Conservation (phyloP, 2,329 filamentous ascomycete genomes). For the Fusarium ambrosium region DNA sequence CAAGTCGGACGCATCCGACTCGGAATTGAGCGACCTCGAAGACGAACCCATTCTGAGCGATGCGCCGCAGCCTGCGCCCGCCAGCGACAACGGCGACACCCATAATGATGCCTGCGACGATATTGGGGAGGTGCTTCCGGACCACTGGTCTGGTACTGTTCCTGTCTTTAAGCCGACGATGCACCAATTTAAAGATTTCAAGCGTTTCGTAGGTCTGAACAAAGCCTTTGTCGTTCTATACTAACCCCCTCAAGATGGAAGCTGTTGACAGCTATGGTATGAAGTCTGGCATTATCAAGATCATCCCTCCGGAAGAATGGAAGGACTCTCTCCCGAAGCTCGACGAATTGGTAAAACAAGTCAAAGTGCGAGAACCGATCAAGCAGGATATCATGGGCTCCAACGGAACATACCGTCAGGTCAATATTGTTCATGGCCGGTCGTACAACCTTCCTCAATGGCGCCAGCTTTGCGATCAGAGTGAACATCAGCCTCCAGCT, state of each 20-base stretch:
- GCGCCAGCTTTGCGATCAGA: slow-evolving; percentile 93
- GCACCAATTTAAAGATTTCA: slow-evolving; percentile 94
- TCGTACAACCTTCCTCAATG: slow-evolving; percentile 98
- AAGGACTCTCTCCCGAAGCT: slow-evolving; percentile 82
- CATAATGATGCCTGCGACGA: slow-evolving; percentile 65
- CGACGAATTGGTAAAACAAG: slow-evolving; percentile 88
- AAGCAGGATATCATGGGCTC: slow-evolving; percentile 98
- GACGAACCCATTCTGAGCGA: slow-evolving; percentile 62
- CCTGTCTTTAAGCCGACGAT: slow-evolving; percentile 97
- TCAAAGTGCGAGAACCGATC: slow-evolving; percentile 96
- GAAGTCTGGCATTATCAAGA: slow-evolving; percentile 97
- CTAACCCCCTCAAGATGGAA: slow-evolving; percentile 69
- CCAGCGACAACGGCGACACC: slow-evolving; percentile 43
- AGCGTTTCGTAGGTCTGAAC: slow-evolving; percentile 76
- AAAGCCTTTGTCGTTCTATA: neutral
- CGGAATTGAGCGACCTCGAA: slow-evolving; percentile 76
- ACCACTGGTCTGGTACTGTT: slow-evolving; percentile 91
- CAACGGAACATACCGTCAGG: slow-evolving; percentile 94
- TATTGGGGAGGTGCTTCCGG: slow-evolving; percentile 83
- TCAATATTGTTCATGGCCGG: slow-evolving; percentile 95
- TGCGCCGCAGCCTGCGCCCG: slow-evolving; percentile 44
- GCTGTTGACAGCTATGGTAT: slow-evolving; percentile 95
- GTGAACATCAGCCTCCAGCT: slow-evolving; percentile 94
- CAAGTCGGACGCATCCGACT: slow-evolving; percentile 72
- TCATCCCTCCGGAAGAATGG: slow-evolving; percentile 95